These are phyloP conservation scores for Kuraishia hungarica DNA, from an alignment of 805 yeast genomes.

Conservation along the genomic window DNA sequence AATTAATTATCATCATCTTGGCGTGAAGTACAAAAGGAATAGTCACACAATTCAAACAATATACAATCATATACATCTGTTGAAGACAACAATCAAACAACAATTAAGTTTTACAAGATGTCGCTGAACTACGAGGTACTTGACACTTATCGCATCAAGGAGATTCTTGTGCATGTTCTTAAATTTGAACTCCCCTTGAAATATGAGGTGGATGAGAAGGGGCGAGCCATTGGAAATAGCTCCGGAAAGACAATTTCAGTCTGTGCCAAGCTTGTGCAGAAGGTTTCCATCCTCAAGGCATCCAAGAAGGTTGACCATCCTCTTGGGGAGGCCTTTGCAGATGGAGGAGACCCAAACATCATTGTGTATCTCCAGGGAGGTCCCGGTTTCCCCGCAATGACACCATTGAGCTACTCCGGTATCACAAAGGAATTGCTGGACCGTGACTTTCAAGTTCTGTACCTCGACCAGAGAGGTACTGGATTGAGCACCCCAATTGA, in stretches of 20 bases:
- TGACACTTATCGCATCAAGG: background rate
- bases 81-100: too few relatives aligned
- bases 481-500: slow-evolving; percentile 44
- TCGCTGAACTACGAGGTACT: background rate
- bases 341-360: slow-evolving; percentile 16
- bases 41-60: too few relatives aligned
- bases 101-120: background rate
- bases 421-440: slow-evolving; percentile 29
- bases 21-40: too few relatives aligned
- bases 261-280: background rate
- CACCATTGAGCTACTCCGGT: slow-evolving; percentile 28
- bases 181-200: background rate
- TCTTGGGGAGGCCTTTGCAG: background rate
- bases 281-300: background rate
- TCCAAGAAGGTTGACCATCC: background rate
- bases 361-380: slow-evolving; percentile 37
- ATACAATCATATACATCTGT: background rate
- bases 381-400: slow-evolving; percentile 34
- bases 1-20: too few relatives aligned
- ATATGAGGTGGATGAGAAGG: background rate
- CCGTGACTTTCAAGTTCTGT: slow-evolving; percentile 33
- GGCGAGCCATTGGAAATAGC: background rate
- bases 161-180: background rate
- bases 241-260: background rate
- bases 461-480: slow-evolving; percentile 55